Conservation (phyloP, 176 grass and related monocot species). For the Triticum aestivum region IWGSC_CS_RefSeq_v2.1 NC_057802.1:166033866-166034365, state of each 20-base stretch:
- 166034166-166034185: background rate
- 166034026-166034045: background rate
- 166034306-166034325: background rate
- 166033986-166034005: background rate
- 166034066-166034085: background rate
- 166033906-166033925: background rate
- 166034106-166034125: background rate
- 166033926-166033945: background rate
- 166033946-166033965: background rate
- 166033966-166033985: background rate
- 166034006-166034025: background rate
- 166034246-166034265: background rate
- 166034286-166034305: background rate
- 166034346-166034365: background rate
- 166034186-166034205: background rate
- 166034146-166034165: background rate
- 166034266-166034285: background rate
- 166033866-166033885: background rate
- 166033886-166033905: background rate
- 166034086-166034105: background rate
- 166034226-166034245: background rate
- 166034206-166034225: background rate
- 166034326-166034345: background rate
- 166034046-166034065: background rate
- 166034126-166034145: background rate